phyloP scores from a whole-genome alignment of 202 grass and related monocot genomes.

The Schoenoplectus triqueter region DNA sequence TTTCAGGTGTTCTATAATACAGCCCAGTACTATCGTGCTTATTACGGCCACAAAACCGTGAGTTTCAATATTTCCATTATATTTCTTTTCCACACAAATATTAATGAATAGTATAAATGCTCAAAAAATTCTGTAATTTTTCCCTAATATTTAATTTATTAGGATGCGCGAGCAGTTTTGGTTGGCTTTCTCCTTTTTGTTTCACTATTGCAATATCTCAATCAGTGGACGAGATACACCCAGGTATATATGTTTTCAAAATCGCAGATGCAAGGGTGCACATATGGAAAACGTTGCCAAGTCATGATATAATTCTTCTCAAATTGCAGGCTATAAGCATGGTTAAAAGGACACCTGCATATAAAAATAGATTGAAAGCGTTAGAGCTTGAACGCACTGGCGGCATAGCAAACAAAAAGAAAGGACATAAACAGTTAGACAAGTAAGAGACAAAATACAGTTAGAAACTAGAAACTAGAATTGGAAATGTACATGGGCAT shows the following conservation, averaged over 20 bases:
- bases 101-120: constrained; percentile 32
- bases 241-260: constrained; percentile 61
- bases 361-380: constrained; percentile 93
- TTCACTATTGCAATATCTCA: constrained; percentile 92
- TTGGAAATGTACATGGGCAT: background rate
- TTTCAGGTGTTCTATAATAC: constrained; percentile 89
- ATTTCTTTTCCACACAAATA: constrained; percentile 10
- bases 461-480: background rate
- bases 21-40: constrained; percentile 75
- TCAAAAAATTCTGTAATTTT: constrained; percentile 4
- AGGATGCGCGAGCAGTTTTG: constrained; percentile 91
- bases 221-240: constrained; percentile 75
- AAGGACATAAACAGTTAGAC: constrained; percentile 78
- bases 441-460: constrained; percentile 57
- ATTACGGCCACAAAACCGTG: constrained; percentile 77
- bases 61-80: constrained; percentile 38
- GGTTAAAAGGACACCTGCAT: constrained; percentile 97
- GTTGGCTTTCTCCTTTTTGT: constrained; percentile 79
- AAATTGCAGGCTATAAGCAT: constrained; percentile 73
- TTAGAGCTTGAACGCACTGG: constrained; percentile 88
- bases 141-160: constrained; percentile 32
- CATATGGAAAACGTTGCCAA: background rate
- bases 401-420: constrained; percentile 83
- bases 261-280: constrained; percentile 5
- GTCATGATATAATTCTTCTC: background rate